phyloP scores from a whole-genome alignment of 495 filamentous ascomycete genomes.

The Annulohypoxylon moriforme region DNA sequence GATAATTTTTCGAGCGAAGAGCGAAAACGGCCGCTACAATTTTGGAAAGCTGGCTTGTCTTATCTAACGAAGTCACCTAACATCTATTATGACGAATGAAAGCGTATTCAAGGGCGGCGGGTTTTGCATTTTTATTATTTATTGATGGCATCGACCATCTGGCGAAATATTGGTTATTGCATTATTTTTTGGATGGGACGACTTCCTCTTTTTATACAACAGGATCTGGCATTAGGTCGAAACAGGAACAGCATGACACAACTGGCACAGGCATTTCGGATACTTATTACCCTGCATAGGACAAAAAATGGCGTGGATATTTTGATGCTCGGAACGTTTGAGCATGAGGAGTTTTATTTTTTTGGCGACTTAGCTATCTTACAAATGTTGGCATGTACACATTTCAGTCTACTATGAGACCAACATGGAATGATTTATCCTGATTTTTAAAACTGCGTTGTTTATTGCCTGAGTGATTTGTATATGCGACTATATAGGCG shows the following conservation, averaged over 20 bases:
- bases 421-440: constrained; percentile 17
- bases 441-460: constrained; percentile 9
- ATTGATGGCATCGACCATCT: constrained; percentile 7
- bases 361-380: not conserved
- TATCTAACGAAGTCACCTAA: constrained; percentile 6
- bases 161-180: constrained; percentile 15
- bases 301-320: constrained; percentile 25
- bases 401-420: constrained; percentile 3
- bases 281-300: constrained; percentile 24
- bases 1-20: not conserved
- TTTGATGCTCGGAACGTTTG: constrained; percentile 15
- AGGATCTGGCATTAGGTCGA: constrained; percentile 23
- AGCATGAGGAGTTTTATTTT: constrained; percentile 30
- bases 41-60: not conserved
- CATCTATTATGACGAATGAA: constrained; percentile 25
- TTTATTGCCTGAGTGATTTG: not conserved
- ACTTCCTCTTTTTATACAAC: constrained; percentile 17
- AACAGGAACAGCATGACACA: constrained; percentile 25
- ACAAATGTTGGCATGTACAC: not conserved
- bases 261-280: constrained; percentile 26
- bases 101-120: constrained; percentile 6
- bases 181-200: constrained; percentile 7
- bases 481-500: not conserved
- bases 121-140: constrained; percentile 11
- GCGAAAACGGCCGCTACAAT: not conserved